Percentiles rank a stretch among this genome's conserved stretches.
These are phyloP conservation scores for Casuarina glauca DNA, from an alignment of 306 rosid genomes.

Conservation along the genomic window DNA sequence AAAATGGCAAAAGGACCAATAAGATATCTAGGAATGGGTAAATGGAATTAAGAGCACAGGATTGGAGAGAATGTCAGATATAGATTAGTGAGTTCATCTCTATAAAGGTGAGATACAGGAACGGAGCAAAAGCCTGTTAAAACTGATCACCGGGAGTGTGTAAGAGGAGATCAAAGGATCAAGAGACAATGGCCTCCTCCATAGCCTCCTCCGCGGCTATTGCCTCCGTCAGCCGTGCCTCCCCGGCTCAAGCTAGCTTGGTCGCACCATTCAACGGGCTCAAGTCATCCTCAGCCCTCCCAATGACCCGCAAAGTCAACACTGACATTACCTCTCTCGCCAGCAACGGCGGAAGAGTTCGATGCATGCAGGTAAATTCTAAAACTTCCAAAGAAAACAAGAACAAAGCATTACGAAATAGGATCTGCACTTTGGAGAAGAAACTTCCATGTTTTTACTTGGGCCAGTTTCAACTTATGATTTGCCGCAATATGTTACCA, in stretches of 20 bases:
- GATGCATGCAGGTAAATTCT: constrained; percentile 42
- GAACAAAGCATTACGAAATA: background rate
- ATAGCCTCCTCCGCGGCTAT: constrained; percentile 40
- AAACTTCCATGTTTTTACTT: background rate
- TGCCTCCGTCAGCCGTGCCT: constrained; percentile 29
- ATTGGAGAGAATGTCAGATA: background rate
- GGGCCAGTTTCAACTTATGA: background rate
- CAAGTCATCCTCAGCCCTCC: constrained; percentile 44
- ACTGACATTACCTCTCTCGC: constrained; percentile 39
- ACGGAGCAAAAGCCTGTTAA: constrained; percentile 9
- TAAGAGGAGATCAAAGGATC: background rate
- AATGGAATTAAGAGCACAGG: constrained; percentile 12
- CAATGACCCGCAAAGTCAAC: constrained; percentile 35
- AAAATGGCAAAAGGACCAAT: background rate
- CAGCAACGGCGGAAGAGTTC: constrained; percentile 53
- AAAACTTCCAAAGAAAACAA: background rate
- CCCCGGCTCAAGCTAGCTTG: constrained; percentile 39
- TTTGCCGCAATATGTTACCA: background rate
- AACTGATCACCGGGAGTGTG: background rate
- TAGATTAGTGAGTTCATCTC: constrained; percentile 1
- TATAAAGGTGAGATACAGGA: background rate
- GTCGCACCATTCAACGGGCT: constrained; percentile 58
- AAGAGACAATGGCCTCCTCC: constrained; percentile 46
- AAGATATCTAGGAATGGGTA: background rate
- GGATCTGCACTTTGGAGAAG: background rate